phyloP scores from a whole-genome alignment of 2,329 filamentous ascomycete species.

The Pseudogymnoascus sp. region DNA sequence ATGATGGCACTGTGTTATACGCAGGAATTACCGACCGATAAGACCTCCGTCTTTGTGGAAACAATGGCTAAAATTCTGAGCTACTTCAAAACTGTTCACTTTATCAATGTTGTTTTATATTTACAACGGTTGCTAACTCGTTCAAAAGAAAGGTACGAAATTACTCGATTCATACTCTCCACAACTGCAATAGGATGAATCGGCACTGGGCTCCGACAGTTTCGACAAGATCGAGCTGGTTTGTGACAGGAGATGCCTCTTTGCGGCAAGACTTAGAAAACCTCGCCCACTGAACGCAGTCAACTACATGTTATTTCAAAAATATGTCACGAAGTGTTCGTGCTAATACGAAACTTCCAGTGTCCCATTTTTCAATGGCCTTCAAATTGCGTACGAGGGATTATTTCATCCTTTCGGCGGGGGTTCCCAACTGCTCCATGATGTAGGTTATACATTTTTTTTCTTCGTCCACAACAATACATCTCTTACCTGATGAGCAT shows the following conservation, averaged over 20 bases:
- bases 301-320: slow-evolving; percentile 8
- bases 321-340: slow-evolving; percentile 4
- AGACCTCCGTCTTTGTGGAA: slow-evolving; percentile 60
- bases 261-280: slow-evolving; percentile 99
- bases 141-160: slow-evolving; percentile 2
- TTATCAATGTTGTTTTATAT: slow-evolving; percentile 1
- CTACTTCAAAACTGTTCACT: slow-evolving; percentile 25
- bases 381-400: not conserved
- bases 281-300: slow-evolving; percentile 83
- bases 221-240: slow-evolving; percentile 36
- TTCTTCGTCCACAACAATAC: slow-evolving; percentile 9
- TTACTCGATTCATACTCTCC: not conserved
- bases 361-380: not conserved
- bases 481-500: slow-evolving; percentile 38
- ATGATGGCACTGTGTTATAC: slow-evolving; percentile 8
- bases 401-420: not conserved
- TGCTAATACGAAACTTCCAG: not conserved
- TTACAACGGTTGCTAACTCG: not conserved
- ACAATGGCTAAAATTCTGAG: slow-evolving; percentile 85
- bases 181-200: slow-evolving; percentile 59
- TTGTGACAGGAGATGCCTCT: slow-evolving; percentile 79
- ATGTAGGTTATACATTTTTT: slow-evolving; percentile 18
- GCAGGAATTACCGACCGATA: slow-evolving; percentile 75
- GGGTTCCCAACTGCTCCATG: slow-evolving; percentile 15
- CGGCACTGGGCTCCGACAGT: slow-evolving; percentile 94